phyloP scores from a whole-genome alignment of 257 asterid species.

The Fraxinus cuspidata region DNA sequence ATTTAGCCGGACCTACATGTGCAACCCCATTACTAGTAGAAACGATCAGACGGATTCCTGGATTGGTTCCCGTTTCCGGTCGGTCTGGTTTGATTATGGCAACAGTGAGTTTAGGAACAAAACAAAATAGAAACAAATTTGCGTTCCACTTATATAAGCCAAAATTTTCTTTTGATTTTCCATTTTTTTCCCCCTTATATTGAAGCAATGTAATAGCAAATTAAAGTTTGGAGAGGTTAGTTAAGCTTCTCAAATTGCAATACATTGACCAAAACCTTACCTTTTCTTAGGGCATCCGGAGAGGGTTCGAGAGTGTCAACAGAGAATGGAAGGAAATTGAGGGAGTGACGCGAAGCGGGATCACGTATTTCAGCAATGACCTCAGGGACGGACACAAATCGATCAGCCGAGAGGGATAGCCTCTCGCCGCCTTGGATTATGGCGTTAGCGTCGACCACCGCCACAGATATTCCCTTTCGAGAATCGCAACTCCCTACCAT shows the following conservation, averaged over 20 bases:
- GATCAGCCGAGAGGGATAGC: conserved; percentile 65
- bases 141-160: no score
- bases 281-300: conserved; percentile 74
- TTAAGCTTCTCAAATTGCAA: background rate
- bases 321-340: conserved; percentile 74
- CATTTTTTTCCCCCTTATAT: background rate
- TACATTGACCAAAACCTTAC: conserved; percentile 27
- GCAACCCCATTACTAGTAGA: background rate
- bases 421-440: conserved; percentile 76
- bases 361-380: conserved; percentile 84
- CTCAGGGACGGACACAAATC: conserved; percentile 79
- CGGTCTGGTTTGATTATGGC: background rate
- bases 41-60: background rate
- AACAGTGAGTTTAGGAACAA: background rate
- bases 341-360: conserved; percentile 83
- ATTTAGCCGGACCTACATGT: background rate
- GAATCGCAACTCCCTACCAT: conserved; percentile 80
- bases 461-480: conserved; percentile 77
- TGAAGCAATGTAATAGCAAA: background rate
- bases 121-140: background rate
- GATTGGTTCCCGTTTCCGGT: background rate
- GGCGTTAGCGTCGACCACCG: conserved; percentile 95
- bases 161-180: background rate
- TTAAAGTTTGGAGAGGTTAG: background rate
- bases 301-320: conserved; percentile 80